Conservation (phyloP, 768 basidiomycete species). For the Leccinum boreale region DNA sequence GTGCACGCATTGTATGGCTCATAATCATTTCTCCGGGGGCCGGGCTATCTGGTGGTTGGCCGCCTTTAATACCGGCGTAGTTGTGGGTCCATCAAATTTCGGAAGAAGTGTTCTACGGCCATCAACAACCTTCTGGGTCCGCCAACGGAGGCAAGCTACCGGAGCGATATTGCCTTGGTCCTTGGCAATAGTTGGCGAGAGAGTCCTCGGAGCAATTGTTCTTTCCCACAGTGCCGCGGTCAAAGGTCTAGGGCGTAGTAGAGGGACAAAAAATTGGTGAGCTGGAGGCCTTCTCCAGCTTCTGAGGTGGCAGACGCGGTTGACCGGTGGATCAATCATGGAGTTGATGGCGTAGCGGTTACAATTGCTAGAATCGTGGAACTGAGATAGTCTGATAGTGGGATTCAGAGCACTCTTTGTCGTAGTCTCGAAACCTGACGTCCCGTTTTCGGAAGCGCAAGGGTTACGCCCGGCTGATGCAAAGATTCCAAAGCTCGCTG, state of each 20-base stretch:
- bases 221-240: neutral
- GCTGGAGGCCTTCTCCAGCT: neutral
- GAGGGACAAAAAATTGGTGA: neutral
- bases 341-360: neutral
- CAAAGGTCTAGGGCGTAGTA: neutral
- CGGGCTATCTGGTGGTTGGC: too few relatives aligned
- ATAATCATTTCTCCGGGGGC: neutral
- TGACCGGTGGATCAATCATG: constrained; percentile 6
- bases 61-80: neutral
- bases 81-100: neutral
- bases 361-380: neutral
- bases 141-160: neutral
- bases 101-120: neutral
- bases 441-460: neutral
- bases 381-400: neutral
- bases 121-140: neutral
- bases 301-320: neutral
- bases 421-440: neutral
- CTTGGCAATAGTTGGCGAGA: neutral
- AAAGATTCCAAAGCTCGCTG: neutral
- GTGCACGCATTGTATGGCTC: neutral
- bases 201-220: neutral
- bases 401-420: neutral
- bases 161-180: neutral
- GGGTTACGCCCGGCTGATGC: neutral